These are phyloP conservation scores for Leccinum subgranulosum DNA, from an alignment of 768 basidiomycete genomes.

Conservation along the genomic window DNA sequence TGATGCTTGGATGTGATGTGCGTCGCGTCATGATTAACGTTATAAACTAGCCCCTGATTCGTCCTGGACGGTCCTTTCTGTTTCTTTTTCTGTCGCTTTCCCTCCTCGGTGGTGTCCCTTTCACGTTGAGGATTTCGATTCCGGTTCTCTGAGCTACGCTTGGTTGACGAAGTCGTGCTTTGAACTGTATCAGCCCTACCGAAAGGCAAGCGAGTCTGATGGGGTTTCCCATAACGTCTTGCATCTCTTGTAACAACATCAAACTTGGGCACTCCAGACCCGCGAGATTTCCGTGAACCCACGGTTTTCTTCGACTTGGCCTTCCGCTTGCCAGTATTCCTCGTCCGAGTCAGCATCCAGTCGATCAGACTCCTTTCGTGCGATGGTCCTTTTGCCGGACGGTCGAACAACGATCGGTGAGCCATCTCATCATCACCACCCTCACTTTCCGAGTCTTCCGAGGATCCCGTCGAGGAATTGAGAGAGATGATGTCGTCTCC, in stretches of 20 bases:
- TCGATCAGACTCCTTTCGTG: slow-evolving; percentile 56
- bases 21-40: slow-evolving; percentile 36
- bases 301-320: slow-evolving; percentile 12
- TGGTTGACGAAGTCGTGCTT: slow-evolving; percentile 6
- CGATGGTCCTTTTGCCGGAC: slow-evolving; percentile 19
- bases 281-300: slow-evolving; percentile 11
- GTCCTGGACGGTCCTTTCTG: slow-evolving; percentile 26
- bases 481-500: slow-evolving; percentile 22
- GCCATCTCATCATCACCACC: slow-evolving; percentile 29
- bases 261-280: slow-evolving; percentile 15
- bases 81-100: slow-evolving; percentile 23
- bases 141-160: slow-evolving; percentile 6
- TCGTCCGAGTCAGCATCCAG: slow-evolving; percentile 58
- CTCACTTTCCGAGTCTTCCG: slow-evolving; percentile 13
- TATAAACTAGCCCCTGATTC: slow-evolving; percentile 34
- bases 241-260: slow-evolving; percentile 41
- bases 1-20: slow-evolving; percentile 34
- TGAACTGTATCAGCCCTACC: slow-evolving; percentile 9
- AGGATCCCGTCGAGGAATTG: slow-evolving; percentile 8
- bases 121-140: slow-evolving; percentile 7
- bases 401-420: slow-evolving; percentile 35
- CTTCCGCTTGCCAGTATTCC: slow-evolving; percentile 15
- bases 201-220: slow-evolving; percentile 42
- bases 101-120: slow-evolving; percentile 4
- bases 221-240: slow-evolving; percentile 29